Evolutionary conservation across 2,329 filamentous ascomycete species (phyloP), one percentile per base, ranked within the genome.

Genomic region (Pseudodiploospora longispora): DNA sequence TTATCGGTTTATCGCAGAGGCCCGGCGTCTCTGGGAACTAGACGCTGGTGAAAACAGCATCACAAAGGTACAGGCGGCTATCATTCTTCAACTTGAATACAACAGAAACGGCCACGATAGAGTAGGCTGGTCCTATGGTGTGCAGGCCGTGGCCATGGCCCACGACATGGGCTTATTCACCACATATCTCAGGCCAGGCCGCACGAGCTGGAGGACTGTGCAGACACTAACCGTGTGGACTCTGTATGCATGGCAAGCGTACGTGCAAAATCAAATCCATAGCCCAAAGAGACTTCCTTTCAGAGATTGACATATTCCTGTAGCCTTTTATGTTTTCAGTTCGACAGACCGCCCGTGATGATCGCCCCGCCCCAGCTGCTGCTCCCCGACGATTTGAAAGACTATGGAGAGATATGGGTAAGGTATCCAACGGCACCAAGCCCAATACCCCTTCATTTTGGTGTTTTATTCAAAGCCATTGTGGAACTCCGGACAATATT

Each of bases 1-100:
- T 1, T 65, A 65, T 44, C 56, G 59, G 41, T 67, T 67, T 39
- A 47, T 64, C 6, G 58, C 59, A 30, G 64, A 67, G 47, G 57
- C 62, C 6, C 61, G 55, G 43, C 51, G 63, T 32, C 55, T 67
- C 1, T 63, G 63, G 54, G 62, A 65, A 40, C 38, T 59, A 6
- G 58, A 64, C 42, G 50, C 44, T 41, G 48, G 49, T n/a, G 39
- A 46, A 5, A 37, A 45, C 1, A 54, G 48, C 10, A 40, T 67
- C 7, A 59, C 58, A 7, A 60, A 59, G 5, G 54, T 66, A 29
- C 64, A 67, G 41, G 59, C 61, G 2, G 59, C 54, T 3, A 36
- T 58, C 6, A 40, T 67, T n/a, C 30, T 66, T 3, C 58, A 51
- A 30, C 40, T 61, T 32, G 47, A 57, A 27, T 51, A 60, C 28